Evolutionary conservation across 305 asterid genomes (phyloP).

Genomic region (Fraxinus latifolia): DNA sequence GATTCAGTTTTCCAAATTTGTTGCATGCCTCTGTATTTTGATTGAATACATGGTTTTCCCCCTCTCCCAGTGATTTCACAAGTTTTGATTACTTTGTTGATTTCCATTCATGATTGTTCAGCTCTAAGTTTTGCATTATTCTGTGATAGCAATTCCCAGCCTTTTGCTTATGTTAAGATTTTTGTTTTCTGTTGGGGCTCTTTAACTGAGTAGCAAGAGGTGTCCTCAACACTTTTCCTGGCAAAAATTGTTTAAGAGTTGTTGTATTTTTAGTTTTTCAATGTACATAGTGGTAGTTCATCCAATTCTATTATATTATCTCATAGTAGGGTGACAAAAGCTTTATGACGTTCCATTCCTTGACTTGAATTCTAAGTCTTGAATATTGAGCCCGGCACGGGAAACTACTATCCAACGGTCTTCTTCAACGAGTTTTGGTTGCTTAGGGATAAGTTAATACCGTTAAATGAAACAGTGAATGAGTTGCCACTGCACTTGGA

Average conservation of each 20-base stretch:
- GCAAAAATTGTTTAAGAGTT: not conserved
- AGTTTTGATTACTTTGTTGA: not conserved
- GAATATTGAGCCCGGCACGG: conserved; percentile 65
- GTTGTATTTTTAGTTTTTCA: not conserved
- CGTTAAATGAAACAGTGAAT: conserved; percentile 70
- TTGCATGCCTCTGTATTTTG: not conserved
- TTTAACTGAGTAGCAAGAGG: not conserved
- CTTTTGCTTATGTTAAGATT: not conserved
- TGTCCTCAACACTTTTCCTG: not conserved
- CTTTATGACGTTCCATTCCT: conserved; percentile 31
- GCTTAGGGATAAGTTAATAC: conserved; percentile 75
- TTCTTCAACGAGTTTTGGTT: conserved; percentile 95
- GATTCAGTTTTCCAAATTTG: not conserved
- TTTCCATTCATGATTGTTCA: conserved; percentile 6
- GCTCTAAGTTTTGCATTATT: not conserved
- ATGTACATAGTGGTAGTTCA: not conserved
- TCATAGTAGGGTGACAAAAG: conserved; percentile 10
- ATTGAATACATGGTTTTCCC: not conserved
- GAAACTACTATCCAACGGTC: conserved; percentile 82
- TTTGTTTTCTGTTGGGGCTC: not conserved
- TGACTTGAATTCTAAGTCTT: conserved; percentile 58
- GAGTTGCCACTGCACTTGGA: conserved; percentile 83
- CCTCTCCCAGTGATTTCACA: not conserved
- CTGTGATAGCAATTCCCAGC: not conserved
- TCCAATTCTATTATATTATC: not conserved